phyloP scores from a whole-genome alignment of 192 early-diverging fungal genomes.

The Powellomyces hirtus region DNA sequence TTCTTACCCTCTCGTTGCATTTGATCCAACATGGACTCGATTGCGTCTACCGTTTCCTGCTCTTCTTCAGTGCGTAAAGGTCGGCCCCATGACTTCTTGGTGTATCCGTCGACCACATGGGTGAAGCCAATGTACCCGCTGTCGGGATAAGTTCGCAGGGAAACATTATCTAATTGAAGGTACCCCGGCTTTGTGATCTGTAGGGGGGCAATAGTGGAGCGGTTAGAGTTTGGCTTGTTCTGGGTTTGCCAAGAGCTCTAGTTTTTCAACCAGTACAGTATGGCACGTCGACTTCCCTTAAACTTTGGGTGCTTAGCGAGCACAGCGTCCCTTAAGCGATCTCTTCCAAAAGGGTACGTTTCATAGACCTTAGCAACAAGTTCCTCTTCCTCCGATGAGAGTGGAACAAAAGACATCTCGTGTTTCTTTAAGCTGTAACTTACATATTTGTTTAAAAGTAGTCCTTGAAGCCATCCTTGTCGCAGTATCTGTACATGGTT shows the following conservation, averaged over 20 bases:
- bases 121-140: not conserved
- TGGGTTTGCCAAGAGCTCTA: not conserved
- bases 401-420: not conserved
- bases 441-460: too few relatives aligned
- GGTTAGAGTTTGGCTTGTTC: not conserved
- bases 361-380: not conserved
- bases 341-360: not conserved
- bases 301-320: not conserved
- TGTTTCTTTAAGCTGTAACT: not conserved
- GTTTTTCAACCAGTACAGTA: not conserved
- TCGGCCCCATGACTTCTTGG: conserved; percentile 5
- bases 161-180: not conserved
- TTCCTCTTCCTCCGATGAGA: not conserved
- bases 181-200: conserved; percentile 5
- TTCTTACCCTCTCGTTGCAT: not conserved
- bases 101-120: conserved; percentile 10
- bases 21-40: not conserved
- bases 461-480: not conserved
- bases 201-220: not conserved
- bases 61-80: conserved; percentile 6
- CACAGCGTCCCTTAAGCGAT: not conserved
- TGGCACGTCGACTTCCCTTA: not conserved
- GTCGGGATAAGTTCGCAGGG: not conserved
- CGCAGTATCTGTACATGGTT: conserved; percentile 5
- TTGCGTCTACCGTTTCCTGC: not conserved